Evolutionary conservation across 2,329 filamentous ascomycete species (phyloP).

Genomic region (Pseudogymnoascus sp.): DNA sequence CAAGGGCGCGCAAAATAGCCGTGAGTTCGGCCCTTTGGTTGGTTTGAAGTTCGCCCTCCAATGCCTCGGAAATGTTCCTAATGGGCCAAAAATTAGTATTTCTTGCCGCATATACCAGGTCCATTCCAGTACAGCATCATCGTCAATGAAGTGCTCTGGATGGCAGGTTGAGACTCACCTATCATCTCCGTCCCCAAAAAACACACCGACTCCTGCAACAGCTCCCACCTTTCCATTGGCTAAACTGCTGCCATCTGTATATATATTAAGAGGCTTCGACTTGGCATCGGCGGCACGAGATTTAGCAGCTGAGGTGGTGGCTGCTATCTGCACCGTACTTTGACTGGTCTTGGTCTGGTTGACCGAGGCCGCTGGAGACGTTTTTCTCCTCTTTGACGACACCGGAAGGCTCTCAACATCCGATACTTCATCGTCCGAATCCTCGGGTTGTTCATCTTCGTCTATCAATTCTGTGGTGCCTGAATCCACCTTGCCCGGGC

Average conservation of each 20-base stretch:
- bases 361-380: slow-evolving; percentile 32
- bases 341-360: slow-evolving; percentile 22
- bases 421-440: slow-evolving; percentile 39
- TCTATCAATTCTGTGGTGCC: slow-evolving; percentile 18
- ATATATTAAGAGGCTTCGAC: slow-evolving; percentile 39
- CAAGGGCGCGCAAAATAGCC: slow-evolving; percentile 75
- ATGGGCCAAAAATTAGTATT: slow-evolving; percentile 19
- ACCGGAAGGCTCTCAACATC: slow-evolving; percentile 20
- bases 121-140: background rate
- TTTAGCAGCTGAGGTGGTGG: slow-evolving; percentile 18
- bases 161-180: slow-evolving; percentile 35
- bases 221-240: slow-evolving; percentile 52
- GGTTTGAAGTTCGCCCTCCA: slow-evolving; percentile 54
- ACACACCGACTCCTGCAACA: slow-evolving; percentile 57
- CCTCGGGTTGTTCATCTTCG: slow-evolving; percentile 24
- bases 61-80: slow-evolving; percentile 45
- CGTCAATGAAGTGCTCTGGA: background rate
- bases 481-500: background rate
- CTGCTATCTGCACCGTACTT: slow-evolving; percentile 6
- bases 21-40: slow-evolving; percentile 96
- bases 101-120: background rate
- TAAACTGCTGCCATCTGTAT: slow-evolving; percentile 57
- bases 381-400: background rate
- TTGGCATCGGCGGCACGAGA: background rate
- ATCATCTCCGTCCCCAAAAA: slow-evolving; percentile 50